Conservation (phyloP, 2,329 filamentous ascomycete species). For the Calonectria hawksworthii region DNA sequence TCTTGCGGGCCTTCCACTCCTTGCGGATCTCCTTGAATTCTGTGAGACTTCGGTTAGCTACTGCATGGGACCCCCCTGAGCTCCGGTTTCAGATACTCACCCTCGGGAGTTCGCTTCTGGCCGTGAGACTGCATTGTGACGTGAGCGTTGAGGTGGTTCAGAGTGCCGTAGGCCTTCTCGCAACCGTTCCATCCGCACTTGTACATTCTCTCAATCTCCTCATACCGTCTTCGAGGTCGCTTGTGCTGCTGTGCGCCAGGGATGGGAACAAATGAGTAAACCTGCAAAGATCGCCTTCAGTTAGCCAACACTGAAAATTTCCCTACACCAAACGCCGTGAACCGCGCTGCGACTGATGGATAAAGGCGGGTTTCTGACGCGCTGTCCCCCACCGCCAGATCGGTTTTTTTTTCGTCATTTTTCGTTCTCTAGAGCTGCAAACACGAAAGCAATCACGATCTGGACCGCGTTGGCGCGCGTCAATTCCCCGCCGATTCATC, state of each 20-base stretch:
- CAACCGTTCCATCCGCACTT: slow-evolving; percentile 99
- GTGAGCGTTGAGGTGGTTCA: slow-evolving; percentile 98
- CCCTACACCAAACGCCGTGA: not conserved
- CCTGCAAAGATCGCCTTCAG: slow-evolving; percentile 62
- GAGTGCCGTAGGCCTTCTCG: slow-evolving; percentile 97
- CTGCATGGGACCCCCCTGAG: too few relatives aligned
- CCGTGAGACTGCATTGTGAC: slow-evolving; percentile 99
- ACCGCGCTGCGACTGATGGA: not conserved
- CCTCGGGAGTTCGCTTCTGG: slow-evolving; percentile 94
- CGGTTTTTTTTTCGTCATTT: not conserved
- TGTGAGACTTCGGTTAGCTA: slow-evolving; percentile 58
- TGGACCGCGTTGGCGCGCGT: not conserved
- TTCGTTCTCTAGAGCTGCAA: not conserved
- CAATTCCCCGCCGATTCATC: not conserved
- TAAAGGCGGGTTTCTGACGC: not conserved
- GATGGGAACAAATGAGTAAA: slow-evolving; percentile 98
- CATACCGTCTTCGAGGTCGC: slow-evolving; percentile 90
- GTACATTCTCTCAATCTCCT: slow-evolving; percentile 99
- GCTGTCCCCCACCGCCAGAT: not conserved
- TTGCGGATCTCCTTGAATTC: slow-evolving; percentile 99
- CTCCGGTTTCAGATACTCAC: slow-evolving; percentile 66
- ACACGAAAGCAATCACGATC: not conserved
- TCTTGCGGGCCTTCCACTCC: slow-evolving; percentile 99
- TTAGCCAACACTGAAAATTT: not conserved
- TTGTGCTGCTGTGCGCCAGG: slow-evolving; percentile 98